Evolutionary conservation across 139 green algal species (phyloP).

Genomic region (Chlorella sorokiniana): DNA sequence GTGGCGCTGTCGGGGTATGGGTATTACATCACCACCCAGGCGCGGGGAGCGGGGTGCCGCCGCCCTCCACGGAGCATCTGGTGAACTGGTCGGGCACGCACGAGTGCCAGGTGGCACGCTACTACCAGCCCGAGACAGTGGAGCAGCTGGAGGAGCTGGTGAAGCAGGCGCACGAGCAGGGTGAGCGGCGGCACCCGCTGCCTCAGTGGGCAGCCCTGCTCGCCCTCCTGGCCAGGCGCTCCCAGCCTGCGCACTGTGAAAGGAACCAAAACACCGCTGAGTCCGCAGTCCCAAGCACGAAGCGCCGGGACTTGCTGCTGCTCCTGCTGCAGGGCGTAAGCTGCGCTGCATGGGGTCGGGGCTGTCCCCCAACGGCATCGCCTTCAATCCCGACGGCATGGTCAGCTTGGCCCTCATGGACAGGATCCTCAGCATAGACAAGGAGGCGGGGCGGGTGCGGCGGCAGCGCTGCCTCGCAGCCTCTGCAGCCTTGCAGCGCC

Average conservation of each 20-base stretch:
- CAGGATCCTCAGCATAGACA: conserved; percentile 83
- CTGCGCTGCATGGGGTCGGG: conserved; percentile 84
- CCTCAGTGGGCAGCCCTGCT: not conserved
- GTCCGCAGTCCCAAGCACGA: not conserved
- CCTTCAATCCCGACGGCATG: conserved; percentile 85
- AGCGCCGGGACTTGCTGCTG: not conserved
- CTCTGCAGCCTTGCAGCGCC: no score
- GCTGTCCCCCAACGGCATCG: conserved; percentile 92
- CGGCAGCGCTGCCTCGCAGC: no score
- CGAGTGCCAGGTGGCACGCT: conserved; percentile 45
- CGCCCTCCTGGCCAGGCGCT: no score
- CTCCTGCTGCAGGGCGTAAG: conserved; percentile 50
- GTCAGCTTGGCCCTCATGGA: conserved; percentile 92
- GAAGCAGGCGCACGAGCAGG: conserved; percentile 50
- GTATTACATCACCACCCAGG: conserved; percentile 28
- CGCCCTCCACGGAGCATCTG: conserved; percentile 42
- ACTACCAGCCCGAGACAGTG: conserved; percentile 83
- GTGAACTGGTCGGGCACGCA: conserved; percentile 97
- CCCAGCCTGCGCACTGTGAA: not conserved
- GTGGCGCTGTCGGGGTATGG: not conserved
- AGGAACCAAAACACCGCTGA: not conserved
- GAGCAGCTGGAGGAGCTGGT: conserved; percentile 87
- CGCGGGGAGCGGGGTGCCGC: not conserved
- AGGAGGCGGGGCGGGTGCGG: conserved; percentile 43
- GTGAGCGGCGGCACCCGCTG: not conserved